Base-by-base conservation (phyloP, 2,329 filamentous ascomycete species). In the Pseudogymnoascus sp. region DNA sequence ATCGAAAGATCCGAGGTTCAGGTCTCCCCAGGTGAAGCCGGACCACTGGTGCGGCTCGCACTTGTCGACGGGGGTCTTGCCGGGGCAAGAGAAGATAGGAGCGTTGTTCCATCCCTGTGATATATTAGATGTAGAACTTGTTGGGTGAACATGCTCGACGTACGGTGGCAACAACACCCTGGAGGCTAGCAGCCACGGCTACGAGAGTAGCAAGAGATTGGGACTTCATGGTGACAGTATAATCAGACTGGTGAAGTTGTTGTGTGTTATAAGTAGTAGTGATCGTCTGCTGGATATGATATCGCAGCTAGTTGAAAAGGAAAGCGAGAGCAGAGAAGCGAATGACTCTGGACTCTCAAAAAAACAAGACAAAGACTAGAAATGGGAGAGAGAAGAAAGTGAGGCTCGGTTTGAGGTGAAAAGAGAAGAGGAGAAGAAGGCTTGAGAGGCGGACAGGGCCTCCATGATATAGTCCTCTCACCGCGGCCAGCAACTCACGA, bases 1-100 rank as follows among this genome's bases (percentile, higher is more conserved):
- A 67, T 75, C 76, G 76, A 96, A 86, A 14, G 73, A 70, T 51
- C 90, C 91, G 37, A 77, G 68, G 67, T 74, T 69, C 23, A 96
- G 81, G 67, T 83, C 83, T 26, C 76, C 75, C 84, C 89, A 97
- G 79, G 88, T 78, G 75, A 89, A 95, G 60, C 91, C 92, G 21
- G 71, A 68, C 67, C 82, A 77, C 78, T 96, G 90, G 68, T 86
- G 76, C n/a, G 82, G 74, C 64, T 83, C 85, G 77, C 93, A 97
- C 71, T 87, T 77, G 79, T 95, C 95, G 10, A 57, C 31, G 79
- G 91, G 79, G 72, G 83, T 85, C 81, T 90, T 91, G 65, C 78
- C 77, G 11, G 91, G 91, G 75, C 81, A 88, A 60, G 80, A 79
- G 81, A 86, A 96, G 65, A 80, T 75, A 59, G 75, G 71, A 63